These are phyloP conservation scores for Phyllostachys edulis DNA, from an alignment of 176 grass and related monocot genomes.

Conservation along the genomic window DNA sequence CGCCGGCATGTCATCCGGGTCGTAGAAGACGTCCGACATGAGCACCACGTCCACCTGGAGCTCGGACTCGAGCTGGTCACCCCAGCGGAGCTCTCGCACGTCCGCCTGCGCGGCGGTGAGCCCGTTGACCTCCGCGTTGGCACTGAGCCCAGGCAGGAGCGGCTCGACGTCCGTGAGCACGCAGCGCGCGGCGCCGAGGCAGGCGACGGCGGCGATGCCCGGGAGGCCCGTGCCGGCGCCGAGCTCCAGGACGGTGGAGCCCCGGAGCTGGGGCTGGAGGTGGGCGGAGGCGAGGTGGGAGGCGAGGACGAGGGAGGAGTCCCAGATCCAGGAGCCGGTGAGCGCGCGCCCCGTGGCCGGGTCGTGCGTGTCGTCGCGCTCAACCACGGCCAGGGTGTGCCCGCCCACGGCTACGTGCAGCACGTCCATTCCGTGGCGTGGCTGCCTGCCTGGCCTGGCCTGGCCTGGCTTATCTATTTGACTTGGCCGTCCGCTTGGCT, in stretches of 20 bases:
- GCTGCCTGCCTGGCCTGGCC: not conserved
- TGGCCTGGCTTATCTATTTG: not conserved
- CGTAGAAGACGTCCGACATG: slow-evolving; percentile 76
- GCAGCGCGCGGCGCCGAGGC: slow-evolving; percentile 50
- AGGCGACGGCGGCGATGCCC: slow-evolving; percentile 48
- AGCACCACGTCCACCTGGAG: slow-evolving; percentile 44
- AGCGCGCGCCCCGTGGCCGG: slow-evolving; percentile 52
- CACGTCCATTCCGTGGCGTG: slow-evolving; percentile 1
- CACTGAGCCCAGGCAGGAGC: slow-evolving; percentile 46
- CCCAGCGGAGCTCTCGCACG: slow-evolving; percentile 63
- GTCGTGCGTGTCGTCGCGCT: slow-evolving; percentile 50
- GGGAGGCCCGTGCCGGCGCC: slow-evolving; percentile 68
- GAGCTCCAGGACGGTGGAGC: slow-evolving; percentile 65
- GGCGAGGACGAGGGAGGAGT: slow-evolving; percentile 54
- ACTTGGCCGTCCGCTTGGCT: not conserved
- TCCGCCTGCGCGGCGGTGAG: slow-evolving; percentile 20
- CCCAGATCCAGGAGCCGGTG: slow-evolving; percentile 77
- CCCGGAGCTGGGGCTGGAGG: not conserved
- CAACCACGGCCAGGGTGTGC: slow-evolving; percentile 37
- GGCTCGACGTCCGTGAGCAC: slow-evolving; percentile 53
- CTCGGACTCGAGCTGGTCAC: not conserved
- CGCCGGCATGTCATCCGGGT: slow-evolving; percentile 51
- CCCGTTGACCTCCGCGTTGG: slow-evolving; percentile 58
- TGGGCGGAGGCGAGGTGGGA: slow-evolving; percentile 35
- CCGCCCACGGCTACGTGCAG: slow-evolving; percentile 39